Conservation (phyloP, 331 rosid species). For the Pyrus hybrid region DNA sequence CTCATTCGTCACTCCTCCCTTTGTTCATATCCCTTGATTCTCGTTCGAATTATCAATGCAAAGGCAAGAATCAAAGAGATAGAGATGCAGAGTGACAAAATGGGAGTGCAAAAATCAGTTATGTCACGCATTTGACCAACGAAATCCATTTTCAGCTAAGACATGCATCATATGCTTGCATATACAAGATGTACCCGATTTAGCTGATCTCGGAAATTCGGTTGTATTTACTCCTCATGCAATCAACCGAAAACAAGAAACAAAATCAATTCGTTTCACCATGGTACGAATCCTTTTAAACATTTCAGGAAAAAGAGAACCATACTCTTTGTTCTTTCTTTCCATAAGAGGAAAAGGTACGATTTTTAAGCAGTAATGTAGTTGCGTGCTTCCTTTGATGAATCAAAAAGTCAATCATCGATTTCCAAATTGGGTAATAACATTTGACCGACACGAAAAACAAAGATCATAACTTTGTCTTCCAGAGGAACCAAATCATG, state of each 20-base stretch:
- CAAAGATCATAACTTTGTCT: not conserved
- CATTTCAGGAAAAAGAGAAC: not conserved
- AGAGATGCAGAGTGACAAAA: not conserved
- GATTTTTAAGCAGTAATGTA: not conserved
- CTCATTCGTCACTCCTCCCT: not conserved
- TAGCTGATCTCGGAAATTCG: not conserved
- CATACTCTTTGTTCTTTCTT: not conserved
- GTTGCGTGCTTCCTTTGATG: not conserved
- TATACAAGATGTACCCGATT: no score
- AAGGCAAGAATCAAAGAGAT: not conserved
- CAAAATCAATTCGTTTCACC: not conserved
- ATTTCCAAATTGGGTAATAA: not conserved
- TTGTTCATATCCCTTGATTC: not conserved
- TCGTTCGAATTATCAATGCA: not conserved
- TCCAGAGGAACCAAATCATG: constrained; percentile 1
- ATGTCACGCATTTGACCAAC: not conserved
- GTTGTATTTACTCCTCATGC: not conserved
- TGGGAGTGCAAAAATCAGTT: not conserved
- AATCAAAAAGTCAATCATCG: not conserved
- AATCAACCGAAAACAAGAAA: not conserved
- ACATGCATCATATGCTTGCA: not conserved
- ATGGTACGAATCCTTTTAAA: not conserved
- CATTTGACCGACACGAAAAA: not conserved
- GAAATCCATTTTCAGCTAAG: not conserved
- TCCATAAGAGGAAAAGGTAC: not conserved